Evolutionary conservation across 176 grass and related monocot species (phyloP), one percentile per base, ranked within the genome.

Genomic region (Aegilops longissima): DNA sequence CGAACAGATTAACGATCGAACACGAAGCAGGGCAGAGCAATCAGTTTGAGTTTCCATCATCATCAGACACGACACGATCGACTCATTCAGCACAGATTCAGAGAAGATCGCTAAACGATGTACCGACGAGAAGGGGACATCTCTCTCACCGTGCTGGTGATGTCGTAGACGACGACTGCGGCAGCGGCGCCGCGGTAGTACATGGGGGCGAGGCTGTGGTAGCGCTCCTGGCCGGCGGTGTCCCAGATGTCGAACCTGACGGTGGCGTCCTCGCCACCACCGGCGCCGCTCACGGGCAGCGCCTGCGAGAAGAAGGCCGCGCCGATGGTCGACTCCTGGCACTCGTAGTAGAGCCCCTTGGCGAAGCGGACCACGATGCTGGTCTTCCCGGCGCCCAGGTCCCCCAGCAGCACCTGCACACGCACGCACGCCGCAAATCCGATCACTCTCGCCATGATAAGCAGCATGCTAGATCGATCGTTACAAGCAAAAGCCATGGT

Each of bases 181-280:
- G 87, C 95, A 17, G 92, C 92, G 34, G 92, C 87, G 10, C 91
- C 91, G 9, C 93, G 92, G 58, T 95, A 97, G 78, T 95, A 95
- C 95, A 97, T 97, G 8, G 95, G 95, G 67, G 92, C 89, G 70
- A 97, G 86, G 68, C 90, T 97, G 69, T 93, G 92, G 76, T 94
- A 94, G 56, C 90, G 67, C 77, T 97, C 95, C 64, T 97, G 92
- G 6, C 95, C 90, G 73, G 92, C 90, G 11, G 95, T 97, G 87
- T 97, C 95, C 92, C 92, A 93, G 67, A 97, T 90, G 82, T 97
- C 91, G 77, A 95, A 92, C 76, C 93, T 90, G 70, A 95, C 89
- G 79, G 84, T 85, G 33, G 87, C 87, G 9, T 90, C 95, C 71
- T 71, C 47, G 12, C 88, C 93, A 44, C 82, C 91, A 3, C 79